Evolutionary conservation across 1,139 yeast species (phyloP).

Genomic region (Yamadazyma buinensis): DNA sequence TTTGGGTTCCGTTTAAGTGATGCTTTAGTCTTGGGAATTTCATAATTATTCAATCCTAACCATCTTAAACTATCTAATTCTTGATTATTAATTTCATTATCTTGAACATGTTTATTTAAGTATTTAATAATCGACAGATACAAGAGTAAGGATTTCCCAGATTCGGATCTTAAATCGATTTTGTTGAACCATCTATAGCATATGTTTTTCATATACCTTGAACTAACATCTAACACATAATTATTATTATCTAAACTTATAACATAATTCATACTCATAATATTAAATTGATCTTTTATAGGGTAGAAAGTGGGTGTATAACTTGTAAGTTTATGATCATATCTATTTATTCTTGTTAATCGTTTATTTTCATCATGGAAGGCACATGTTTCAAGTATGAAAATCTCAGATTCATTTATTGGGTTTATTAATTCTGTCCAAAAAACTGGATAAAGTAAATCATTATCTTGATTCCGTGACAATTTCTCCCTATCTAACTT

Average conservation of each 20-base stretch:
- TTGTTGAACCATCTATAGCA: constrained; percentile 30
- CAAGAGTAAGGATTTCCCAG: constrained; percentile 26
- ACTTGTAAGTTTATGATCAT: constrained; percentile 4
- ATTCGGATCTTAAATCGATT: constrained; percentile 29
- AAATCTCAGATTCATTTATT: constrained; percentile 21
- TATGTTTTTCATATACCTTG: constrained; percentile 34
- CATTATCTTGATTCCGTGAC: constrained; percentile 28
- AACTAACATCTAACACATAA: constrained; percentile 27
- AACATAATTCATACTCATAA: constrained; percentile 35
- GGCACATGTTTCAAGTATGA: constrained; percentile 28
- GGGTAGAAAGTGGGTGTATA: constrained; percentile 24
- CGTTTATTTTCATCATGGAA: constrained; percentile 31
- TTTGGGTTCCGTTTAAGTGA: constrained; percentile 33
- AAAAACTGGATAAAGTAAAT: constrained; percentile 35
- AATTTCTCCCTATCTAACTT: constrained; percentile 20
- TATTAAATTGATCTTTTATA: constrained; percentile 21
- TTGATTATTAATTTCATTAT: constrained; percentile 2
- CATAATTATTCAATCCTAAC: constrained; percentile 24
- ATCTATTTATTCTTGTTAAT: constrained; percentile 21
- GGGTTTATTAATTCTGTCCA: constrained; percentile 42
- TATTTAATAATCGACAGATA: constrained; percentile 22
- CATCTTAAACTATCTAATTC: constrained; percentile 23
- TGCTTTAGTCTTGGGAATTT: constrained; percentile 24
- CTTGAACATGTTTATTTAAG: constrained; percentile 15
- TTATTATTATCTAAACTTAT: constrained; percentile 19